Base-by-base conservation (phyloP, 305 asterid species). In the Caryopteris hybrid region DNA sequence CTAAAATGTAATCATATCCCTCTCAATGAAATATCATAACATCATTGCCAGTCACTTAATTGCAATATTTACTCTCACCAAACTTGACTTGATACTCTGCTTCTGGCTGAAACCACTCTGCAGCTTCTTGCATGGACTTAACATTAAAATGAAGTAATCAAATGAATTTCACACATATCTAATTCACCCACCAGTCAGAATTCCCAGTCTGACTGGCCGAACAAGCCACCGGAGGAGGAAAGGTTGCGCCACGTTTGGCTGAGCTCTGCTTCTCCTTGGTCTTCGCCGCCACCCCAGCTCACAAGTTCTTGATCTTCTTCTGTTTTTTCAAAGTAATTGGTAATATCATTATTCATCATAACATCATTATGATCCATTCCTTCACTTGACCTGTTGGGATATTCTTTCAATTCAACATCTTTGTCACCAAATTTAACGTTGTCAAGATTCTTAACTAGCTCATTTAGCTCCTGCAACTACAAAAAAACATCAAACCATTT, bases 101-200 rank as follows among this genome's bases (percentile, higher is more conserved):
- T 43, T 45, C 48, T 31, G 33, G 47, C 48, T 23, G 6, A 7
- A 39, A 48, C n/a, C 42, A n/a, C 61, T 66, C 41, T 5, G 11
- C 13, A 23, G 1, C 1, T 61, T 43, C 67, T 61, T 62, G 68
- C 72, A 53, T 25, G 55, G 13, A 54, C 33, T 42, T 11, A 59
- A 22, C 50, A 10, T 38, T 9, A 20, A 64, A 11, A 31, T 27
- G 16, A 17, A 8, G 13, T 31, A 31, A 8, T 31, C 36, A 8
- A n/a, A n/a, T n/a, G n/a, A n/a, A n/a, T n/a, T n/a, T n/a, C 17
- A 64, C 23, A 46, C 45, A 7, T 14, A 0, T 45, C 29, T 45
- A 61, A 23, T 27, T 67, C 62, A 85, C 95, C 97, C 96, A 91
- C 95, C 90, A 88, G 31, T 71, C 72, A 3, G 88, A 69, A 72